Conservation (phyloP, 371 early-diverging fungal species). For the Paramicrosporidium saccamoebae region DNA sequence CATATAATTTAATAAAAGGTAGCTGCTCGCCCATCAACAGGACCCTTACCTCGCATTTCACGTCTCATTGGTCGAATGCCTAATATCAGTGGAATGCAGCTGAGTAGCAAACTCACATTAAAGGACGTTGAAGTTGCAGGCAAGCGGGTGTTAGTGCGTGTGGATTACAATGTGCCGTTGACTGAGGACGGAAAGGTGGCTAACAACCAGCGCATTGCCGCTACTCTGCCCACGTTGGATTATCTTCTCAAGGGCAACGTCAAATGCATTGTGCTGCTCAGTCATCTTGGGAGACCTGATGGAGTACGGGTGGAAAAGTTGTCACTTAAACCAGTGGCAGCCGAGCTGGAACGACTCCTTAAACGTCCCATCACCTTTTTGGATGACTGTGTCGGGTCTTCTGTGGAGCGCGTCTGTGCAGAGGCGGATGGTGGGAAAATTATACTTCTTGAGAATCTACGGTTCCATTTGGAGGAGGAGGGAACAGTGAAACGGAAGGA, state of each 20-base stretch:
- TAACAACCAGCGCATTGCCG: conserved; percentile 85
- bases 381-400: conserved; percentile 61
- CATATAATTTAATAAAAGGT: too few relatives aligned
- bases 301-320: conserved; percentile 53
- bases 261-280: conserved; percentile 67
- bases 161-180: conserved; percentile 97
- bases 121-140: conserved; percentile 43
- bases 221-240: conserved; percentile 81
- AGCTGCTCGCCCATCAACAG: too few relatives aligned
- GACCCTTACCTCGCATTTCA: too few relatives aligned
- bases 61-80: too few relatives aligned
- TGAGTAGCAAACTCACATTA: conserved; percentile 36
- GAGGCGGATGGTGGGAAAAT: conserved; percentile 40
- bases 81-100: too few relatives aligned
- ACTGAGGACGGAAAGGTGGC: conserved; percentile 49
- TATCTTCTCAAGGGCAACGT: conserved; percentile 62
- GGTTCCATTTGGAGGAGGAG: conserved; percentile 95
- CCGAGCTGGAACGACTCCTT: conserved; percentile 46
- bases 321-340: conserved; percentile 70
- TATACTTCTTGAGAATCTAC: conserved; percentile 85
- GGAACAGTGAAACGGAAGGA: conserved; percentile 62
- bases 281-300: conserved; percentile 94
- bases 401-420: conserved; percentile 47
- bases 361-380: conserved; percentile 58
- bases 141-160: conserved; percentile 79